Base-by-base conservation (phyloP, 495 filamentous ascomycete species). In the Lindgomyces ingoldianus region DNA sequence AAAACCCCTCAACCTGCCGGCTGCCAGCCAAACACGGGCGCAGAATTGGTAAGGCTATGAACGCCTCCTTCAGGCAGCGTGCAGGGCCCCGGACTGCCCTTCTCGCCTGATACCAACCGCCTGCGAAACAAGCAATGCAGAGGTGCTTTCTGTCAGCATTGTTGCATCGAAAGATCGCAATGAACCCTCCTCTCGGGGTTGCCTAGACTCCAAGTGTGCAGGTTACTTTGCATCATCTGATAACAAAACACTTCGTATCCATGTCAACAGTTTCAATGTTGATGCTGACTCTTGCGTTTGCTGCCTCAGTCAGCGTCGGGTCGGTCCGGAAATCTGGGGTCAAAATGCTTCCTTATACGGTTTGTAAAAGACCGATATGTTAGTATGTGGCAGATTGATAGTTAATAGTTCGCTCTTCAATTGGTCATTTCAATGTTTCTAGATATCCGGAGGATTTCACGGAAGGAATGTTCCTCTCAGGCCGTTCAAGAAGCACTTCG, bases 11-110 rank as follows among this genome's bases (percentile, higher is more conserved):
- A 51, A 42, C 48, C 55, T 46, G 22, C 11, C 50, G 44, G 46
- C 25, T 22, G 16, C 1, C 56, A 48, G 44, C 62, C 62, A 65
- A 19, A 58, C 48, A 65, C 1, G 21, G 16, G 9, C 29, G 21
- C 46, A 26, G 48, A 8, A 60, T 60, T 65, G 29, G 18, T 44
- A 65, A 60, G 56, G 62, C 60, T 45, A 36, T 16, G 3, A 24
- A 22, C 14, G 14, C 50, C 21, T 16, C 25, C 11, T 18, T 24
- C 25, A 3, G 11, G 8, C 3, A 10, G 12, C 6, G 12, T 9
- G 48, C 48, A 24, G 22, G 11, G 18, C 48, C 18, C 21, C 18
- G 11, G 8, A 14, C 48, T 24, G 45, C 11, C 45, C 8, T 48
- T 8, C n/a, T n/a, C 33, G 6, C 14, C 14, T 39, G 33, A 39